Conservation (phyloP, 768 basidiomycete genomes). For the Mycena haematopus region DNA sequence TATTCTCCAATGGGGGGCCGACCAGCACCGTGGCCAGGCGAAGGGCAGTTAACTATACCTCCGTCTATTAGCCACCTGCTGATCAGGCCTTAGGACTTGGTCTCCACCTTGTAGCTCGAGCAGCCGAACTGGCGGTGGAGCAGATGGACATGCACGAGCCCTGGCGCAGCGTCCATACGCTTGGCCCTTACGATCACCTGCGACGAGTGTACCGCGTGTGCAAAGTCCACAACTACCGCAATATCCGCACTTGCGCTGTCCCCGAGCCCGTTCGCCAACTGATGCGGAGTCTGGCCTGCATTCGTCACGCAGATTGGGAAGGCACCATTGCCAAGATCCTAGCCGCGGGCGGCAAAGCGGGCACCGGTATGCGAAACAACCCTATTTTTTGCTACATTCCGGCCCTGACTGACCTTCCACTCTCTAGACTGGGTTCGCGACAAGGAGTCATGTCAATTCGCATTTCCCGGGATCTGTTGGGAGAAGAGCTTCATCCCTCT, state of each 20-base stretch:
- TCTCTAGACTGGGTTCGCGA: neutral
- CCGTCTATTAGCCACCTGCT: too few species aligned
- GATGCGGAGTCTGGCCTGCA: neutral
- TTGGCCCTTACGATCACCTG: neutral
- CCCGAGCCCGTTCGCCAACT: neutral
- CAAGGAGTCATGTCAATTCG: neutral
- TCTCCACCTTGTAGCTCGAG: neutral
- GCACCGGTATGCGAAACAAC: too few species aligned
- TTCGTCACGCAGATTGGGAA: neutral
- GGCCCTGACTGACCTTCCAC: too few species aligned
- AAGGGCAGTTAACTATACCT: conserved; percentile 5
- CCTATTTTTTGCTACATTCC: too few species aligned
- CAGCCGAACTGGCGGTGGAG: neutral
- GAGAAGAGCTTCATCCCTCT: neutral
- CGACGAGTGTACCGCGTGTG: neutral
- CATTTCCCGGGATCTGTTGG: neutral
- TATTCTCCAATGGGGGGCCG: conserved; percentile 9
- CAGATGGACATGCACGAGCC: neutral
- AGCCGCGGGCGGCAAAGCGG: neutral
- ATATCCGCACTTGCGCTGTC: neutral
- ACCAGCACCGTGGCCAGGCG: conserved; percentile 24
- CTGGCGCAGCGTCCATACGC: neutral
- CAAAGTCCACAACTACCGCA: neutral
- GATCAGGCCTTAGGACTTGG: neutral
- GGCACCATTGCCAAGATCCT: neutral